Base-by-base conservation (phyloP, 148 eudicot species). In the Suaeda aralocaspica region DNA sequence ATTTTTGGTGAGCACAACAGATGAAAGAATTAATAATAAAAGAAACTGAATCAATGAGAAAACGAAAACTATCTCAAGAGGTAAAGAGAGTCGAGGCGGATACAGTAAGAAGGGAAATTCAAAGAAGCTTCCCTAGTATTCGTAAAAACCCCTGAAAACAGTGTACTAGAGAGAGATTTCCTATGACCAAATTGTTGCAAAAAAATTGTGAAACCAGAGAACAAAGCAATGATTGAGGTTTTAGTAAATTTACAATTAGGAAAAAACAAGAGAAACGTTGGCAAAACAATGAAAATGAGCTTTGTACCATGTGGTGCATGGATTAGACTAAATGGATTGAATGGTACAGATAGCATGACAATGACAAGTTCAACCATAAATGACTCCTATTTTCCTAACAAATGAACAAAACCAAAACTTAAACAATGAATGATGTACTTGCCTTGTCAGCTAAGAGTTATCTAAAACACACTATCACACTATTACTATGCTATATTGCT, bases 381-480 rank as follows among this genome's bases (percentile, higher is more conserved):
- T 34, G 44, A n/a, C 61, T 60, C 42, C 62, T 13, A 46, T 46
- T 58, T 34, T 34, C 34, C 9, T 60, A 60, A 34, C 15, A 4
- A 36, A 62, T n/a, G 16, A 62, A 62, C 21, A 39, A 41, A 24
- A 62, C 66, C 11, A 18, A 21, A 39, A n/a, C 2, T 62, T 2
- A 39, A 39, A 11, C 16, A 36, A 18, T 11, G 28, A 28, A 39
- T 62, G 66, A 36, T 62, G 46, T 11, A 39, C 46, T 62, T 39
- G 46, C 66, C 29, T 62, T 34, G 46, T 62, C 66, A 62, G 48
- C 66, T 62, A 36, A n/a, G n/a, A n/a, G n/a, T n/a, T n/a, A n/a
- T n/a, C n/a, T n/a, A n/a, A n/a, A n/a, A n/a, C n/a, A n/a, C n/a
- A n/a, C n/a, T n/a, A n/a, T n/a, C n/a, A n/a, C n/a, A n/a, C n/a